Evolutionary conservation across 2,329 filamentous ascomycete species (phyloP), one percentile per base, ranked within the genome.

Genomic region (Corniculantispora saksenae): DNA sequence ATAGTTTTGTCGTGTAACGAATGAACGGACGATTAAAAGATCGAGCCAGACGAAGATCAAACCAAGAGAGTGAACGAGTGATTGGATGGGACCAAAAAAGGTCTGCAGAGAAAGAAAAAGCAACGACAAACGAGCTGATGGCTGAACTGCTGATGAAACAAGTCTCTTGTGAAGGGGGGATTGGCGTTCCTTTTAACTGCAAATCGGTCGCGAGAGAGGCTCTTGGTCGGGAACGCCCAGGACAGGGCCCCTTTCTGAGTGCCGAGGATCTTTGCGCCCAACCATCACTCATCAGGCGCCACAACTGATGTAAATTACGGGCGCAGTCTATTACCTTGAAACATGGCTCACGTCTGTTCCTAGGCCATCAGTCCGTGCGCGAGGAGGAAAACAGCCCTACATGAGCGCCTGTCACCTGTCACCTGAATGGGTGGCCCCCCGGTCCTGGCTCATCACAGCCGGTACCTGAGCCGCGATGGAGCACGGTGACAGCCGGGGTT

Each of bases 291-390:
- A 45, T 57, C 35, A 51, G 38, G 38, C 58, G 58, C 58, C 58
- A 61, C 58, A 61, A 61, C 58, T 61, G 58, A 21, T 51, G 45
- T 25, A 51, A 51, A 40, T 51, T 50, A 51, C 58, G 25, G 25
- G 23, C 57, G 47, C 21, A 40, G 21, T 60, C 23, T 51, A 61
- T 61, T 61, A 51, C 58, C 29, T 23, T 61, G 29, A 61, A 50
- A 61, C 58, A 61, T 60, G 56, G 56, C 56, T 35, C 45, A 19
- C n/a, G 45, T 51, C 27, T 61, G 58, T 61, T 51, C 58, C 45
- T 61, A 47, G 23, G 58, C 47, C 51, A 51, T 61, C 58, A 61
- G 58, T 61, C 58, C 58, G 58, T 61, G 58, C 58, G 58, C 58
- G 48, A 25, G 23, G 15, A 19, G 57, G 27, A 50, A 3, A 47